Percentiles rank a stretch among this genome's conserved stretches.
Conservation (phyloP, 805 yeast genomes). For the Hyphopichia homilentoma region DNA sequence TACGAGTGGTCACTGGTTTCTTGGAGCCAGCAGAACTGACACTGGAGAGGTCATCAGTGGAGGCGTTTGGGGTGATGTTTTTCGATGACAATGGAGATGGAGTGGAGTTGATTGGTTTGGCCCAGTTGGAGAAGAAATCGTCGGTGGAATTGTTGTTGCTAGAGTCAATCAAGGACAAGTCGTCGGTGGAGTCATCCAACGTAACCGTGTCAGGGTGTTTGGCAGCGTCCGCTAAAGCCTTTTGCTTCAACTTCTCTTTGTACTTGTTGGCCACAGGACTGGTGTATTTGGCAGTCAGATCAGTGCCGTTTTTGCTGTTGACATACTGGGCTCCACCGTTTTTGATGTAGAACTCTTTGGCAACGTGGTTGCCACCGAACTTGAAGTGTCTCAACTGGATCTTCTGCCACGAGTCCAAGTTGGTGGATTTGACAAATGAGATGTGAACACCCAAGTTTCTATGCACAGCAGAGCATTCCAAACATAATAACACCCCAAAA, state of each 20-base stretch:
- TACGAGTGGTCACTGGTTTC: slow-evolving; percentile 8
- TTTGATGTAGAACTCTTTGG: slow-evolving; percentile 77
- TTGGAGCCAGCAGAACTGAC: slow-evolving; percentile 22
- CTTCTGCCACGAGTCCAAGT: slow-evolving; percentile 91
- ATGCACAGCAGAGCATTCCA: slow-evolving; percentile 94
- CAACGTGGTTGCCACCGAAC: slow-evolving; percentile 87
- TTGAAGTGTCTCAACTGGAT: slow-evolving; percentile 88
- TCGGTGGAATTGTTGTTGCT: slow-evolving; percentile 50
- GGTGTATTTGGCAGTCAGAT: slow-evolving; percentile 76
- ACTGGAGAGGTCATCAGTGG: slow-evolving; percentile 32
- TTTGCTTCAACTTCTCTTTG: slow-evolving; percentile 71
- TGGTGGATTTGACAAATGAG: slow-evolving; percentile 89
- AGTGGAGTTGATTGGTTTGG: slow-evolving; percentile 62
- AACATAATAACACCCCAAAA: slow-evolving; percentile 86
- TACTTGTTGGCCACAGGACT: slow-evolving; percentile 77
- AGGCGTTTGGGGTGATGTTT: slow-evolving; percentile 40
- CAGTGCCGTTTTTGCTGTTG: slow-evolving; percentile 39
- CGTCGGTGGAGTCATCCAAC: slow-evolving; percentile 46
- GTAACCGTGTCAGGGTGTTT: slow-evolving; percentile 73
- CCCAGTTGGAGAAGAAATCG: slow-evolving; percentile 91
- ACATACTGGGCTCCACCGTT: slow-evolving; percentile 81
- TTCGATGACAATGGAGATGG: slow-evolving; percentile 49
- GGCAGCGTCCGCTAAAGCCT: slow-evolving; percentile 61
- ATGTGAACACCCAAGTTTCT: slow-evolving; percentile 95
- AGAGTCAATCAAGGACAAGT: slow-evolving; percentile 23